Base-by-base conservation (phyloP, 371 early-diverging fungal genomes). In the Dinochytrium kinnereticum region DNA sequence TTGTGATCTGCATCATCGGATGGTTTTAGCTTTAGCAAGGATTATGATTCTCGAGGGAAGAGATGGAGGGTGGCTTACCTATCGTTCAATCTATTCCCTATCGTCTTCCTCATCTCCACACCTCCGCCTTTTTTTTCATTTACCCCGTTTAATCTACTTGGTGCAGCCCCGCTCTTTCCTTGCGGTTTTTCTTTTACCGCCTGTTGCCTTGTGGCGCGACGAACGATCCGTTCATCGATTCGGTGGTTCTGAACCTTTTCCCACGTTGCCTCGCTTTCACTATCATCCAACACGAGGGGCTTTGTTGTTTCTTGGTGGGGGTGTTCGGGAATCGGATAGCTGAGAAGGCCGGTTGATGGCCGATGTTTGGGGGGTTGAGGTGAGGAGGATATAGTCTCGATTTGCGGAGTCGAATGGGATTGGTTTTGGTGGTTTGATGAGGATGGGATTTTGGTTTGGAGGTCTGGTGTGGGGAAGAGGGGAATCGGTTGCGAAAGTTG, bases 311-410 rank as follows among this genome's bases (percentile, higher is more conserved):
- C 2, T 3, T 39, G 33, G 31, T 51, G 55, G 17, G 50, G 10
- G 36, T 33, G n/a, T 68, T 76, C 76, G 1, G 73, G 76, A 7
- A 76, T 65, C 0, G 76, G 76, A 28, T 64, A 76, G 2, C 72
- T 64, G 55, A 72, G 72, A n/a, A 76, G 44, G n/a, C 76, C 76
- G 1, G 76, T 67, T 3, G 70, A 19, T 31, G 65, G 65, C 3
- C 65, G 65, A n/a, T 55, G 26, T 55, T 55, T 55, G 21, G 7
- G 57, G 21, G 57, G 57, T 30, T n/a, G n/a, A n/a, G n/a, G n/a
- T n/a, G n/a, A n/a, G n/a, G n/a, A n/a, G n/a, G n/a, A n/a, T n/a
- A n/a, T n/a, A n/a, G n/a, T n/a, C n/a, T n/a, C n/a, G n/a, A n/a
- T n/a, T n/a, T n/a, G n/a, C n/a, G n/a, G n/a, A n/a, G n/a, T n/a